Percentiles rank a stretch among this genome's conserved stretches.
These are phyloP conservation scores for Cenococcum geophilum DNA, from an alignment of 495 filamentous ascomycete genomes.

Conservation along the genomic window DNA sequence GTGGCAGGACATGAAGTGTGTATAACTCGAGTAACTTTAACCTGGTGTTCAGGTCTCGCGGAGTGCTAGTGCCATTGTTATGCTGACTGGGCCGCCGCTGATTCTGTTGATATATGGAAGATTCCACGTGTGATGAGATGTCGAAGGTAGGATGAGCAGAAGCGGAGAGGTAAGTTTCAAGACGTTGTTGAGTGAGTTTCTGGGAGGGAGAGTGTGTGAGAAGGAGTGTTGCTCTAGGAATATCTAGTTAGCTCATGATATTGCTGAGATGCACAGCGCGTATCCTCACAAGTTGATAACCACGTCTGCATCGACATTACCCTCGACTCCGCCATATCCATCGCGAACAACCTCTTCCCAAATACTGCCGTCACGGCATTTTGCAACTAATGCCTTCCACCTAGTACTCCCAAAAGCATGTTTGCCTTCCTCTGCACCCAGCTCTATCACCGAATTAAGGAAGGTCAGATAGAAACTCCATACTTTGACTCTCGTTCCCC, in stretches of 20 bases:
- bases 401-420: conserved; percentile 72
- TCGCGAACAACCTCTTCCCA: conserved; percentile 88
- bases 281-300: conserved; percentile 76
- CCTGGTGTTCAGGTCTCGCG: conserved; percentile 57
- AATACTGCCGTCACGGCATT: conserved; percentile 76
- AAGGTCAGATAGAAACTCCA: conserved; percentile 96
- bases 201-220: conserved; percentile 82
- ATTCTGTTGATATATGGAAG: conserved; percentile 12
- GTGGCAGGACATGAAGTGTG: conserved; percentile 81
- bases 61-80: conserved; percentile 62
- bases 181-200: conserved; percentile 70
- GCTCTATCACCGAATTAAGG: conserved; percentile 80
- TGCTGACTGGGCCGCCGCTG: conserved; percentile 27
- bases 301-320: conserved; percentile 88
- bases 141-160: conserved; percentile 64
- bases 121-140: conserved; percentile 47
- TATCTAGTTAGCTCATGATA: background rate
- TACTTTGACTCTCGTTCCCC: conserved; percentile 79
- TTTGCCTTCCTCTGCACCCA: conserved; percentile 87
- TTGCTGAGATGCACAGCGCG: background rate
- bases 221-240: conserved; percentile 68
- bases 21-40: conserved; percentile 92
- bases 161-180: conserved; percentile 85
- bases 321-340: conserved; percentile 80
- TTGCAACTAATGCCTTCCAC: conserved; percentile 72